Conservation (phyloP, 1,284 basidiomycete species). For the Schizophyllum commune region DNA sequence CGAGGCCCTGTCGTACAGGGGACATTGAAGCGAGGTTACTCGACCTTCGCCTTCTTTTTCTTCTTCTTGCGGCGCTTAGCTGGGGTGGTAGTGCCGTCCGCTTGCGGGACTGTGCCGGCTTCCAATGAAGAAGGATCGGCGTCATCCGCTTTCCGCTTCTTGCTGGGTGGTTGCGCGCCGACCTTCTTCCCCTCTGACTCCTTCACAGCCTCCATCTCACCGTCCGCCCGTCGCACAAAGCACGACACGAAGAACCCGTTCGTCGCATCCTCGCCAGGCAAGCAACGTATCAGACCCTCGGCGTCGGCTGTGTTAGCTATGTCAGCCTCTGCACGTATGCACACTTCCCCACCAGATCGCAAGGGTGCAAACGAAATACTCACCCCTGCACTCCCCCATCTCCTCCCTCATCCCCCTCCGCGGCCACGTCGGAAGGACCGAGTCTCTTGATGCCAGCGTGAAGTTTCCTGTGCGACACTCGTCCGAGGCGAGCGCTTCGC, state of each 20-base stretch:
- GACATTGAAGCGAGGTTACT: no score
- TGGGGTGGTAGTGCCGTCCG: not conserved
- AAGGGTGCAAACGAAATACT: not conserved
- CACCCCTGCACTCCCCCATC: constrained; percentile 26
- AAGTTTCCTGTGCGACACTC: constrained; percentile 59
- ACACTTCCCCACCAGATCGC: constrained; percentile 2
- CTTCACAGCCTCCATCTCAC: no score
- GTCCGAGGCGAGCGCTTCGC: constrained; percentile 61
- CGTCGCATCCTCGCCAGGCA: constrained; percentile 78
- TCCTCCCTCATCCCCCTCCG: constrained; percentile 68
- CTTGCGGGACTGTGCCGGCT: not conserved
- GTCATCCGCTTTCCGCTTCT: not conserved
- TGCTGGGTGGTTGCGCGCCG: not conserved
- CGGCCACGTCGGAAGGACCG: constrained; percentile 74
- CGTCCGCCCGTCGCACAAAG: constrained; percentile 38
- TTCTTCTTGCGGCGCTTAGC: not conserved
- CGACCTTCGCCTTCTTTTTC: not conserved
- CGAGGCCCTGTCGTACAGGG: no score
- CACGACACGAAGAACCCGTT: constrained; percentile 95
- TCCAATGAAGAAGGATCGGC: not conserved
- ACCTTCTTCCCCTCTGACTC: no score
- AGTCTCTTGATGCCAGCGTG: constrained; percentile 52
- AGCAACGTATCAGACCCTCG: constrained; percentile 72
- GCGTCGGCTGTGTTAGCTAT: constrained; percentile 40
- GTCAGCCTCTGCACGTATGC: constrained; percentile 1